These are phyloP conservation scores for Orbilia ellipsospora DNA, from an alignment of 2,329 filamentous ascomycete species.

Conservation along the genomic window DNA sequence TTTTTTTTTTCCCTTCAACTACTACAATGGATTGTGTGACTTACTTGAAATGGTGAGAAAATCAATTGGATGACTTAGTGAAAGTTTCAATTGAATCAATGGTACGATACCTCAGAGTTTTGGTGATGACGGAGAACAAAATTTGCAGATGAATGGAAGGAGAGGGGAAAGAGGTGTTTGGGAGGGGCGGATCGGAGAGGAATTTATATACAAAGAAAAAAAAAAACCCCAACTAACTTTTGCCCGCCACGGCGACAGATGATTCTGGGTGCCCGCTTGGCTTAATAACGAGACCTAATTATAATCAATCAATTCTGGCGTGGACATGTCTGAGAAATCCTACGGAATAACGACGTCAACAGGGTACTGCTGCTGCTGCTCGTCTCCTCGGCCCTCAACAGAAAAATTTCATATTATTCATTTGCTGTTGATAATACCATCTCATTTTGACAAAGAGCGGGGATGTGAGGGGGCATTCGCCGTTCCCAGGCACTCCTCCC, in stretches of 20 bases:
- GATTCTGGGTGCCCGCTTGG: too few species aligned
- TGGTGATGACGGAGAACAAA: neutral
- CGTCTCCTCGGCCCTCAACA: neutral
- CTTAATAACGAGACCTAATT: too few species aligned
- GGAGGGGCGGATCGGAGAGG: slow-evolving; percentile 51
- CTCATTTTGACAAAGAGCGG: too few species aligned
- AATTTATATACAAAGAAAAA: slow-evolving; percentile 33
- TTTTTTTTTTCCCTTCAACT: neutral
- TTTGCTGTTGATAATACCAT: too few species aligned
- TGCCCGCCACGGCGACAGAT: neutral
- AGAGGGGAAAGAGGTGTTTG: slow-evolving; percentile 12
- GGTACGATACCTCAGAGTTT: slow-evolving; percentile 9
- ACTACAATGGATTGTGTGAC: neutral
- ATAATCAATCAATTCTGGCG: too few species aligned
- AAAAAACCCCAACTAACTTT: neutral
- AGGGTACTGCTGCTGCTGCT: too few species aligned
- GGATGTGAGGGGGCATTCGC: slow-evolving; percentile 18
- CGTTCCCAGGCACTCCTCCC: slow-evolving; percentile 38
- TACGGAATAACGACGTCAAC: too few species aligned
- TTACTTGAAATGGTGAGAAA: neutral
- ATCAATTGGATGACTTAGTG: neutral
- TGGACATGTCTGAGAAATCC: too few species aligned
- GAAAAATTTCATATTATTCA: neutral
- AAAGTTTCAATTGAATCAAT: slow-evolving; percentile 35
- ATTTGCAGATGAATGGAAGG: neutral